Conservation (phyloP, 805 yeast genomes). For the Cyberlindnera nakhonratchasimensis region DNA sequence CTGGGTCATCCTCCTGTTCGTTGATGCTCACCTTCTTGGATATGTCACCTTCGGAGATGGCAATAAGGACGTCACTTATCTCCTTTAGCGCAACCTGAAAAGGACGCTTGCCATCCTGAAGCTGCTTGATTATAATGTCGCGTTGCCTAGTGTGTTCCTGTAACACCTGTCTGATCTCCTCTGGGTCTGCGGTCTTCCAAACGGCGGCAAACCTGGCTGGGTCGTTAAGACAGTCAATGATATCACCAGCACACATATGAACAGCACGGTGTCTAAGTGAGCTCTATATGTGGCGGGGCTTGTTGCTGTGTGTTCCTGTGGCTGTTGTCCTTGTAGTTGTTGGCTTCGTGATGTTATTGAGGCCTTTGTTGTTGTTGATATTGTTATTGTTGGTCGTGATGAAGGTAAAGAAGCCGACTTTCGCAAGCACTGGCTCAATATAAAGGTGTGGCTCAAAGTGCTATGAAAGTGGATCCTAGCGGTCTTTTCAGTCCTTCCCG, state of each 20-base stretch:
- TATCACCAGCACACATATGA: conserved; percentile 9
- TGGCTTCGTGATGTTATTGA: too few relatives aligned
- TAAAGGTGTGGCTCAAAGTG: too few relatives aligned
- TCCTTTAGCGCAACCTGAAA: conserved; percentile 35
- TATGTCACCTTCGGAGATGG: conserved; percentile 81
- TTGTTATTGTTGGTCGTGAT: too few relatives aligned
- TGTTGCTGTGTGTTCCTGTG: too few relatives aligned
- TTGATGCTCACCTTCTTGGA: conserved; percentile 59
- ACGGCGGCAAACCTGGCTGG: conserved; percentile 7
- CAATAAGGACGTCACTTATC: conserved; percentile 81
- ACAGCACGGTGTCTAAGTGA: too few relatives aligned
- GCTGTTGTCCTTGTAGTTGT: too few relatives aligned
- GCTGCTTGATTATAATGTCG: conserved; percentile 6
- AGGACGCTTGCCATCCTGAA: conserved; percentile 8
- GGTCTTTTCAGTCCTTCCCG: too few relatives aligned
- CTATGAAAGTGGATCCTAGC: too few relatives aligned
- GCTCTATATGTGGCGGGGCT: too few relatives aligned
- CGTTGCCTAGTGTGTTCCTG: conserved; percentile 1
- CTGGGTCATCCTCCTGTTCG: conserved; percentile 65
- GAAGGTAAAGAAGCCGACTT: too few relatives aligned
- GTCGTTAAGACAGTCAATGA: conserved; percentile 5
- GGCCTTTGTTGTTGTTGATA: too few relatives aligned
- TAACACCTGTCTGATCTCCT: conserved; percentile 7
- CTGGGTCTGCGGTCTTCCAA: conserved; percentile 6
- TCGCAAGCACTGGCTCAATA: too few relatives aligned